A percentile compares a stretch with the other conserved stretches of the same genome.
These are phyloP conservation scores for Volvox africanus DNA, from an alignment of 139 green algal species.

Conservation along the genomic window DNA sequence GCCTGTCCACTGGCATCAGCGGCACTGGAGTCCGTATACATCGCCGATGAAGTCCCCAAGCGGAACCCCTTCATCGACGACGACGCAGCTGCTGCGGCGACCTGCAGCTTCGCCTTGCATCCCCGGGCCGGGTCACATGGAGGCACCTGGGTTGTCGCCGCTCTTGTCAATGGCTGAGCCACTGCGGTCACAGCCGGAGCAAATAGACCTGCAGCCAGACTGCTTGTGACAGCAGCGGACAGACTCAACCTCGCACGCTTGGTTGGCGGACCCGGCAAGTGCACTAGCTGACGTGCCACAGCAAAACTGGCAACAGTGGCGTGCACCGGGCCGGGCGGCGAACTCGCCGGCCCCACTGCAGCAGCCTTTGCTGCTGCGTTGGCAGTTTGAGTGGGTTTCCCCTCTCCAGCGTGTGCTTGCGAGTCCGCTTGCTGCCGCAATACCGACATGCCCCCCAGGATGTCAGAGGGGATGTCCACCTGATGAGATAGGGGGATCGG, in stretches of 20 bases:
- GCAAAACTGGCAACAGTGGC: not conserved
- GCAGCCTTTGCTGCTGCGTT: not conserved
- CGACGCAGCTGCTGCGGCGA: not conserved
- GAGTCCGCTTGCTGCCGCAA: not conserved
- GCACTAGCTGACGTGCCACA: not conserved
- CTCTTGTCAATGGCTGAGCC: not conserved
- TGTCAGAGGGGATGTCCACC: not conserved
- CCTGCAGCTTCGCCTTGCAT: conserved; percentile 5
- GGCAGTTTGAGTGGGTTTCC: not conserved
- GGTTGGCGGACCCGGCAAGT: not conserved
- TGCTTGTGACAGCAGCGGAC: not conserved
- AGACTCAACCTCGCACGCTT: conserved; percentile 25
- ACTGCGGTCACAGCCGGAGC: not conserved
- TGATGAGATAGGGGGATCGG: not conserved
- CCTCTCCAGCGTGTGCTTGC: not conserved
- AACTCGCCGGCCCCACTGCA: not conserved
- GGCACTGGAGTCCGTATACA: not conserved
- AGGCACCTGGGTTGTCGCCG: not conserved
- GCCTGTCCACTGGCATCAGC: not conserved
- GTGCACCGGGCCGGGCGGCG: not conserved
- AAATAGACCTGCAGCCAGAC: not conserved
- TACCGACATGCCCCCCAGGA: not conserved
- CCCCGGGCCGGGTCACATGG: conserved; percentile 16
- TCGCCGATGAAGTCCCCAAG: not conserved
- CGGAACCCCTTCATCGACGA: not conserved